Base-by-base conservation (phyloP, 768 basidiomycete genomes). In the Tulasnella sp. region DNA sequence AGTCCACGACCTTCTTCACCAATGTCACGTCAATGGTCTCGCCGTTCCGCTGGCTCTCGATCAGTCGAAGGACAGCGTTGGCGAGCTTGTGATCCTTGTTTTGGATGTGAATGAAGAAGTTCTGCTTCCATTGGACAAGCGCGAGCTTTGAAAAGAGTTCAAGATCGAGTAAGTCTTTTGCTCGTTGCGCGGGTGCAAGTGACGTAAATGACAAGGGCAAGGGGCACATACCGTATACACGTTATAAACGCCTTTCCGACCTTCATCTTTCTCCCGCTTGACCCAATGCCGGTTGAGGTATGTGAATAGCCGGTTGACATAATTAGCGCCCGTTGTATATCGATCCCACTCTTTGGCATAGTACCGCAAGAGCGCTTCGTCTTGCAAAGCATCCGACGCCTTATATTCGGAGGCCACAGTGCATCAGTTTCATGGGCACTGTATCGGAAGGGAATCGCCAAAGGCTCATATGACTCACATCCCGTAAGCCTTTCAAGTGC, bases 241-340 rank as follows among this genome's bases (percentile, higher is more conserved):
- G 1, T 84, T 84, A 73, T 97, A 98, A 21, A 98, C 88, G 44
- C 85, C 86, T 72, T 90, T 94, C 67, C 94, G 78, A 15, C 96
- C 96, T 71, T 98, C 95, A 67, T 98, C 95, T 68, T 94, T 83
- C 70, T 99, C 96, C 54, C 95, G 80, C 75, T 94, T 95, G 45
- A 99, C 95, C 96, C 96, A 99, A 73, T 98, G 93, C 53, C 95
- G 89, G 73, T 99, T 98, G 60, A 99, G 80, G 74, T 98, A 98
- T 2, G 91, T 94, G 76, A 98, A 98, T 34, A 99, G 74, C 58
- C 95, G 86, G 70, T 98, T 95, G 73, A 97, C 91, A 70, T 96
- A 98, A 69, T 89, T 92, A 1, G 95, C 94, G 49, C 95, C 95
- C 2, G 85, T 95, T 0, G 96, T 99, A 74, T 97, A 98, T 45